Evolutionary conservation across 2,329 filamentous ascomycete genomes (phyloP), one percentile per base, ranked within the genome.

Genomic region (Calonectria pauciramosa): DNA sequence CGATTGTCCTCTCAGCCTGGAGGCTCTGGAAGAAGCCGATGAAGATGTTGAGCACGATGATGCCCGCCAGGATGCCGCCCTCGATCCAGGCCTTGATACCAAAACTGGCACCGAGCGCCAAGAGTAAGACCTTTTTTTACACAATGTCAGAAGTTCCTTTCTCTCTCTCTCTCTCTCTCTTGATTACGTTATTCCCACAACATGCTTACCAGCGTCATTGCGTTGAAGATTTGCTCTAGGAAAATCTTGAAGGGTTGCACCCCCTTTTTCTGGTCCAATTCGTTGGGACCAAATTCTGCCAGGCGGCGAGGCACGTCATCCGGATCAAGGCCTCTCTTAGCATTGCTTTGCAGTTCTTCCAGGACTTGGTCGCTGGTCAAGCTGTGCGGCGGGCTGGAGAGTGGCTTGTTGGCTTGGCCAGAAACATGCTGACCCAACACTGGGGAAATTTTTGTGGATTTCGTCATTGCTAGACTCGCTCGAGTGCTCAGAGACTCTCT

Each of bases 181-280:
- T 18, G 9, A 41, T 56, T 56, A 41, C 14, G 26, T 63, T 36
- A 20, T 28, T 63, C 5, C 20, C 23, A 11, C 36, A 65, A 26
- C 18, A 7, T 34, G 75, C 79, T 64, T 63, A 82, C 90, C 78
- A 92, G 77, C 59, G 89, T 91, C 90, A 92, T 91, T 14, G 90
- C 90, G 82, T 92, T 92, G 72, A 87, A 88, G 44, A 91, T 82
- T 80, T 93, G 91, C 34, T 89, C 87, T 23, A 91, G 76, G n/a
- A 92, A 82, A 54, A 92, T 91, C 81, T 91, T 92, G 60, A 87
- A 71, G 86, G 88, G 81, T 84, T 85, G 88, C 36, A 93, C 90
- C 5, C 89, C 81, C 67, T 81, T 79, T 23, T 80, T 81, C 26
- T 83, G 77, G 9, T 79, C 89, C 4, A 93, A 85, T 71, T 92